Conservation (phyloP, 176 grass and related monocot genomes). For the Avena atlantica region DNA sequence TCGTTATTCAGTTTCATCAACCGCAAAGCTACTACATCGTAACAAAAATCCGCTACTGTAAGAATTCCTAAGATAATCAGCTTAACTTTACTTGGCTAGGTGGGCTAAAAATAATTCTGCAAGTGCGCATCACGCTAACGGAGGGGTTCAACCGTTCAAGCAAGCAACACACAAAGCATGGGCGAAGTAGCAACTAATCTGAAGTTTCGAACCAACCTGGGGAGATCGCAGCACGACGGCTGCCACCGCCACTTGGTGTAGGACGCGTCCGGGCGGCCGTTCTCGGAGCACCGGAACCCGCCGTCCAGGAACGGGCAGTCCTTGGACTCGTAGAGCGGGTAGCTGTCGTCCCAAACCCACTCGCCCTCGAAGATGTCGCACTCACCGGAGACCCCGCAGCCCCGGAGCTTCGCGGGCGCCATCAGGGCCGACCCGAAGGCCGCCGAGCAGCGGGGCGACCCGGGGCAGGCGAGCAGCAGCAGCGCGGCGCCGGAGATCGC, state of each 20-base stretch:
- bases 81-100: neutral
- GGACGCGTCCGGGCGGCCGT: slow-evolving; percentile 68
- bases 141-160: neutral
- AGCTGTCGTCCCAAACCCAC: slow-evolving; percentile 80
- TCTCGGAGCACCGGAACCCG: slow-evolving; percentile 94
- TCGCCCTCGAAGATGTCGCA: slow-evolving; percentile 51
- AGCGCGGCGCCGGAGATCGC: slow-evolving; percentile 18
- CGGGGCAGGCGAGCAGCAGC: slow-evolving; percentile 45
- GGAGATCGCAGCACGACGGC: slow-evolving; percentile 75
- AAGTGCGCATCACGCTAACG: neutral
- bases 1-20: neutral
- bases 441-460: slow-evolving; percentile 30
- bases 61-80: neutral
- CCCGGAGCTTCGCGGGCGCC: slow-evolving; percentile 3
- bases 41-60: neutral
- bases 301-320: slow-evolving; percentile 79
- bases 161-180: neutral
- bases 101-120: neutral
- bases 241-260: slow-evolving; percentile 92
- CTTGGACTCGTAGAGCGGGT: slow-evolving; percentile 82
- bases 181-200: neutral
- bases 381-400: slow-evolving; percentile 39
- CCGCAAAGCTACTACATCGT: neutral
- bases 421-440: neutral
- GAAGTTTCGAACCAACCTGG: slow-evolving; percentile 50